Percentiles rank a stretch among this genome's conserved stretches.
Evolutionary conservation across 2,329 filamentous ascomycete species (phyloP).

Genomic region (Monosporascus sp.): DNA sequence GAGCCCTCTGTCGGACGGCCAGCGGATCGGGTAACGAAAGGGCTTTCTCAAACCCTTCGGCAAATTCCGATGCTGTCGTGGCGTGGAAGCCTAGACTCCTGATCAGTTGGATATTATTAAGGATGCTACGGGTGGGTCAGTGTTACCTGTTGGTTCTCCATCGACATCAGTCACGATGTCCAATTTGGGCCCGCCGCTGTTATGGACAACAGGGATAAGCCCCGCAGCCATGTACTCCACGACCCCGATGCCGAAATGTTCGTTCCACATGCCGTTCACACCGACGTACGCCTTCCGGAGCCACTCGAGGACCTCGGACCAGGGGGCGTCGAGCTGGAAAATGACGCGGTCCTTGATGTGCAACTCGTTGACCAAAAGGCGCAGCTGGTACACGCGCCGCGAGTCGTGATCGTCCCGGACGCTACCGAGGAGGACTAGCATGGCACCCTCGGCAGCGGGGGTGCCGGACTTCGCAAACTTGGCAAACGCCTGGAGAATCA

Average conservation of each 20-base stretch:
- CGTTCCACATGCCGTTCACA: constrained; percentile 99
- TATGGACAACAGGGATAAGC: constrained; percentile 85
- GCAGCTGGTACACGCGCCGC: constrained; percentile 80
- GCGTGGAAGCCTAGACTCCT: constrained; percentile 69
- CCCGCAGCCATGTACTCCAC: constrained; percentile 98
- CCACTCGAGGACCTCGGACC: constrained; percentile 80
- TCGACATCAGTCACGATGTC: constrained; percentile 86
- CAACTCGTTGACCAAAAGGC: constrained; percentile 80
- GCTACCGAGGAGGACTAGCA: constrained; percentile 80
- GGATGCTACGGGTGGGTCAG: not conserved
- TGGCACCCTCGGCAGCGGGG: constrained; percentile 49
- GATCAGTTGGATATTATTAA: constrained; percentile 10
- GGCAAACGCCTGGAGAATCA: constrained; percentile 81
- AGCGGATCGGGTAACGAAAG: constrained; percentile 67
- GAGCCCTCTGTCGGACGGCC: constrained; percentile 69
- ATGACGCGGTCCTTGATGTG: constrained; percentile 77
- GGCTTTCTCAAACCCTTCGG: constrained; percentile 72
- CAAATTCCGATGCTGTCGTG: constrained; percentile 72
- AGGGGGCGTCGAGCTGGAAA: constrained; percentile 86
- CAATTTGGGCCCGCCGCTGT: constrained; percentile 86
- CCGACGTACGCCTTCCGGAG: constrained; percentile 73
- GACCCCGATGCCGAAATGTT: constrained; percentile 97
- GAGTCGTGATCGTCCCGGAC: constrained; percentile 81
- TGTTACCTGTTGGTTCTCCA: constrained; percentile 68
- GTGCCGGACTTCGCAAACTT: constrained; percentile 59